Base-by-base conservation (phyloP, 2,329 filamentous ascomycete genomes). In the Fusarium phyllophilum region DNA sequence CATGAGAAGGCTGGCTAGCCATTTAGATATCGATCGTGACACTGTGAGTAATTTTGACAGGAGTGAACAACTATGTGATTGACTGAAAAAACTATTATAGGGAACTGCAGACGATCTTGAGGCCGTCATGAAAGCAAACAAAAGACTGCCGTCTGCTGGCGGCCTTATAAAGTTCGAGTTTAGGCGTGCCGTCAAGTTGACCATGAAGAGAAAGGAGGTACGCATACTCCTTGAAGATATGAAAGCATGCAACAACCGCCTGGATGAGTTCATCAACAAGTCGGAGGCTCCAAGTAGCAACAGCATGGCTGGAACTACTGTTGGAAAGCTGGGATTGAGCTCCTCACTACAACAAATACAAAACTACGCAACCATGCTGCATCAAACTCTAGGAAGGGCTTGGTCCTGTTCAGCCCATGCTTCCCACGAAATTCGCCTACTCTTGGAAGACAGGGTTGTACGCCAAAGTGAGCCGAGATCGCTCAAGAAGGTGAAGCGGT, bases 31-130 rank as follows among this genome's bases (percentile, higher is more conserved):
- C 3, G 24, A 46, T 11, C 44, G 44, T 15, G 44, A 46, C 15
- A 1, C 18, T 8, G 26, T 29, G 26, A 46, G 44, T 46, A 22
- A 15, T 29, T 22, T 11, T 22, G 5, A 8, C 18, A 22, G 1
- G 4, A 20, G 8, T 4, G 1, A 26, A 10, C 10, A 6, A 20
- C 5, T 14, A 13, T 8, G 1, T 13, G 11, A n/a, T n/a, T n/a
- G n/a, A n/a, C n/a, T n/a, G n/a, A 4, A 5, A 22, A 0, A 0
- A 3, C 29, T 0, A 10, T 15, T 3, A 0, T 15, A 46, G 44
- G 26, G 13, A 22, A 46, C 24, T 15, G 18, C 44, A 3, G 26
- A 29, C 22, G 44, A 29, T 0, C 44, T 46, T 5, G 44, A 46
- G 18, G 26, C 26, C 8, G 29, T 46, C 6, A 46, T 29, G 0